Conservation (phyloP, 352 stramenopile genomes). For the Globisporangium okanoganense region DNA sequence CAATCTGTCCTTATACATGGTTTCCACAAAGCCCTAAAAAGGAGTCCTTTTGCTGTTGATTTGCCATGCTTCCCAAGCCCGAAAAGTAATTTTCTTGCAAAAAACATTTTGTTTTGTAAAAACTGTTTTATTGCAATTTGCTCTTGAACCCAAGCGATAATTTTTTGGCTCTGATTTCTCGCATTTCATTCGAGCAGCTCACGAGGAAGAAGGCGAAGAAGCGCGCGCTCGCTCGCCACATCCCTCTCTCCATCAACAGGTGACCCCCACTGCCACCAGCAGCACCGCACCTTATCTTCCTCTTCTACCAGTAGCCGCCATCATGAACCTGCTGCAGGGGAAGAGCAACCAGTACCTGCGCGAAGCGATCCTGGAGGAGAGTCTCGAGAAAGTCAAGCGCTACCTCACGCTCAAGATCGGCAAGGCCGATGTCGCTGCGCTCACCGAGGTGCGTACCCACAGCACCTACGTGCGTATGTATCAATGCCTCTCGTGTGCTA, state of each 20-base stretch:
- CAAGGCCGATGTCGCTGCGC: constrained; percentile 72
- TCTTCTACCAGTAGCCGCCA: not conserved
- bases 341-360: constrained; percentile 87
- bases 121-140: no score
- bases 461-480: not conserved
- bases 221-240: not conserved
- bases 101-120: no score
- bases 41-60: no score
- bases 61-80: no score
- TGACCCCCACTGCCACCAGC: not conserved
- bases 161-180: no score
- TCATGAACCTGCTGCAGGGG: constrained; percentile 82
- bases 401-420: constrained; percentile 84
- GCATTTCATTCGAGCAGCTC: no score
- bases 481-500: not conserved
- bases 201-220: not conserved
- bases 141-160: no score
- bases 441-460: constrained; percentile 46
- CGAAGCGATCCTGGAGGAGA: constrained; percentile 79
- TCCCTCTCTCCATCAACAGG: not conserved
- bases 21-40: no score
- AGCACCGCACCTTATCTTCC: not conserved
- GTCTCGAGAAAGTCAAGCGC: constrained; percentile 71
- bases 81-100: no score
- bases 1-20: no score